Evolutionary conservation across 345 rosid species (phyloP).

Genomic region (Triadica sebifera): DNA sequence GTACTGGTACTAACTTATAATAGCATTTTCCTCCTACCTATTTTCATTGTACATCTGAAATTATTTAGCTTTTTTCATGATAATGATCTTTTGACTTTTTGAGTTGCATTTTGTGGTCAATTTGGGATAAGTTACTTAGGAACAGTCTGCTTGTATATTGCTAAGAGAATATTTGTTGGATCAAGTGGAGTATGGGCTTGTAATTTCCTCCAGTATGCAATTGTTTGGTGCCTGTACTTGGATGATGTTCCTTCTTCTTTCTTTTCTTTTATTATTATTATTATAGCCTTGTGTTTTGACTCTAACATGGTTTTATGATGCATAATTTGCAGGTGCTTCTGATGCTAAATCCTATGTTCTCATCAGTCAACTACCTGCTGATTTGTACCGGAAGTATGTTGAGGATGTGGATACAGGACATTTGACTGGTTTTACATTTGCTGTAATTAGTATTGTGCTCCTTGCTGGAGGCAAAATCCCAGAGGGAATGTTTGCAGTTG

Average conservation of each 20-base stretch:
- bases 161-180: neutral
- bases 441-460: slow-evolving; percentile 64
- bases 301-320: neutral
- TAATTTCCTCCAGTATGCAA: neutral
- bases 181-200: neutral
- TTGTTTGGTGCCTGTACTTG: neutral
- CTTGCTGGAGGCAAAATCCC: slow-evolving; percentile 81
- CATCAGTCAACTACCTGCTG: slow-evolving; percentile 63
- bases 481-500: slow-evolving; percentile 50
- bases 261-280: neutral
- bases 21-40: neutral
- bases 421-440: slow-evolving; percentile 72
- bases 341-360: slow-evolving; percentile 81
- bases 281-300: neutral
- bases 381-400: slow-evolving; percentile 56
- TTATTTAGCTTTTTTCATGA: neutral
- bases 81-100: neutral
- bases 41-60: neutral
- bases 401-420: slow-evolving; percentile 58
- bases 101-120: neutral
- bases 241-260: neutral
- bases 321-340: slow-evolving; percentile 40
- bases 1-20: no score
- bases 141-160: neutral
- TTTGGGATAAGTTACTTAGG: no score